A percentile compares a stretch with the other conserved stretches of the same genome.
Evolutionary conservation across 768 basidiomycete species (phyloP).

Genomic region (Tylopilus sp.): DNA sequence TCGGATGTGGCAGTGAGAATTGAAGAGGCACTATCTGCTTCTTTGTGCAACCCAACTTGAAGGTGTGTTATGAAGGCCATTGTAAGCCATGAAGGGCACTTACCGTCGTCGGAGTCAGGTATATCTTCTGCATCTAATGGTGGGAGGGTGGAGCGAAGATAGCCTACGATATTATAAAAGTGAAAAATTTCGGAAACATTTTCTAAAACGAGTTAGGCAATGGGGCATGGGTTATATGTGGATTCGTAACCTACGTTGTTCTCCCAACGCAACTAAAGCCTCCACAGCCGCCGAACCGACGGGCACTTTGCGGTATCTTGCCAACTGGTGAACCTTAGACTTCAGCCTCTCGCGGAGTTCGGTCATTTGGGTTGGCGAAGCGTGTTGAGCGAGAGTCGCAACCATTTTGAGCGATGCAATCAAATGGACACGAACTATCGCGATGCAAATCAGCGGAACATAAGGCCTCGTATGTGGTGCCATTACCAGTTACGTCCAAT

Average conservation of each 20-base stretch:
- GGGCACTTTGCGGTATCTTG: background rate
- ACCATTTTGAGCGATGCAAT: background rate
- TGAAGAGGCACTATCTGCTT: background rate
- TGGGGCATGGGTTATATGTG: background rate
- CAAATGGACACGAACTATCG: constrained; percentile 1
- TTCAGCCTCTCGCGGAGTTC: background rate
- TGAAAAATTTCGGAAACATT: background rate
- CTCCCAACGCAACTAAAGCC: constrained; percentile 1
- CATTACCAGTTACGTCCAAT: no score
- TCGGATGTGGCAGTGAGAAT: background rate
- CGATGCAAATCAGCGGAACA: background rate
- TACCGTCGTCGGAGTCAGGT: no score
- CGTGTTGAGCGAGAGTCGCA: background rate
- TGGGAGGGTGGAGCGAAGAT: background rate
- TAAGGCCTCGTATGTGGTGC: no score
- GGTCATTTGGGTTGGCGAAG: no score
- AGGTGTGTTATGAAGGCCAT: no score
- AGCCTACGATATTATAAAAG: constrained; percentile 1
- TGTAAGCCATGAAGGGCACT: no score
- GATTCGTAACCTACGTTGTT: background rate
- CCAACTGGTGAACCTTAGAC: background rate
- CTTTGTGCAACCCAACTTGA: no score
- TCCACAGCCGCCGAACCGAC: constrained; percentile 7
- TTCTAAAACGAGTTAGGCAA: background rate
- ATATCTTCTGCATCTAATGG: background rate